Evolutionary conservation across 108 stramenopile genomes (phyloP).

Genomic region (Pseudonitzschia multiseries): DNA sequence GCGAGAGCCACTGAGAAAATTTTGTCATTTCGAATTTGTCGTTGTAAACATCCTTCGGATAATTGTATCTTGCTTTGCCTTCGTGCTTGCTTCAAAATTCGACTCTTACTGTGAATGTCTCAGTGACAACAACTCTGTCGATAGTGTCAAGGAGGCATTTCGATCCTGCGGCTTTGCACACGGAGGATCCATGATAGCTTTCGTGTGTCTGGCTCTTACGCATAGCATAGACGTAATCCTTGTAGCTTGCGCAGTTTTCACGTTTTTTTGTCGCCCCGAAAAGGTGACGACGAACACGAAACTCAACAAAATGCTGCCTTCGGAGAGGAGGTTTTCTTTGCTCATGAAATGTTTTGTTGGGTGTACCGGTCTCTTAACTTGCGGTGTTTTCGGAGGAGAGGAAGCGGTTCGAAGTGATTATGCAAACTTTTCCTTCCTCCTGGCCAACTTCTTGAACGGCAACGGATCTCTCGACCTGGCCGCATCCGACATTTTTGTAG

Average conservation of each 20-base stretch:
- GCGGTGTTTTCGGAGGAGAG: slow-evolving; percentile 68
- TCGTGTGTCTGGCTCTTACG: not conserved
- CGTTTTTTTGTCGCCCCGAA: slow-evolving; percentile 4
- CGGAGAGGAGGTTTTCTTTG: slow-evolving; percentile 19
- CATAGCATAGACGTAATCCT: slow-evolving; percentile 15
- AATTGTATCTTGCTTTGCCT: slow-evolving; percentile 3
- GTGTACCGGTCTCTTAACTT: slow-evolving; percentile 54
- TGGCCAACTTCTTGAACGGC: slow-evolving; percentile 68
- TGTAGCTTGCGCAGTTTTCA: not conserved
- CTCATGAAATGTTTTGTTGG: slow-evolving; percentile 24
- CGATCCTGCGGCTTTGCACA: slow-evolving; percentile 10
- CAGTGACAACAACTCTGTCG: not conserved
- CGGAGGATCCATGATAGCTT: not conserved
- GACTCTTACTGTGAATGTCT: slow-evolving; percentile 20
- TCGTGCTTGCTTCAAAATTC: not conserved
- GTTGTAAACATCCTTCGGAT: slow-evolving; percentile 21
- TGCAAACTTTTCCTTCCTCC: slow-evolving; percentile 34
- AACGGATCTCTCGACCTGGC: slow-evolving; percentile 56
- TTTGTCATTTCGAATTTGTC: slow-evolving; percentile 23
- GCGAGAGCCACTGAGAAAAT: slow-evolving; percentile 4
- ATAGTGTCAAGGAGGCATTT: not conserved
- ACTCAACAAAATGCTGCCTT: slow-evolving; percentile 3
- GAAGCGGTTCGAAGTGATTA: slow-evolving; percentile 38
- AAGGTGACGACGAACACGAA: not conserved
- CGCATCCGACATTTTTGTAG: slow-evolving; percentile 62